Conservation (phyloP, 208 protist genomes). For the Wallacemonas sp. region DNA sequence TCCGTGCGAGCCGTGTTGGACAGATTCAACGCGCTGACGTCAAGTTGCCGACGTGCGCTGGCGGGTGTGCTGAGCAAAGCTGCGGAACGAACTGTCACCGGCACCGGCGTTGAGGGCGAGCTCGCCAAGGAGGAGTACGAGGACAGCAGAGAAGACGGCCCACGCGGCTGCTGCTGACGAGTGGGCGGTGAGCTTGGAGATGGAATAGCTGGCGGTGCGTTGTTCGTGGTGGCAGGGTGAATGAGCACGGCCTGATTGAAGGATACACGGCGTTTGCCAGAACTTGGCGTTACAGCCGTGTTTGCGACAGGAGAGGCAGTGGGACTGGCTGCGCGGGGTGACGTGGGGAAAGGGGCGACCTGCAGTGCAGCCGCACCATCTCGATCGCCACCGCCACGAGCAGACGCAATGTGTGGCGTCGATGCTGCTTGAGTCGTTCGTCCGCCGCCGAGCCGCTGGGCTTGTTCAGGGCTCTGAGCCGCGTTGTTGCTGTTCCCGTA, state of each 20-base stretch:
- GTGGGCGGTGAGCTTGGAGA: not conserved
- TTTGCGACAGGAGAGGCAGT: too few relatives aligned
- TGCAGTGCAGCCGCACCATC: too few relatives aligned
- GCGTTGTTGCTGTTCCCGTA: too few relatives aligned
- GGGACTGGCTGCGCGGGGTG: too few relatives aligned
- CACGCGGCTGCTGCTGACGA: not conserved
- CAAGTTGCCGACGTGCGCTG: not conserved
- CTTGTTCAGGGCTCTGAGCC: too few relatives aligned
- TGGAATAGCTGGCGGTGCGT: not conserved
- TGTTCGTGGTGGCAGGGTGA: not conserved
- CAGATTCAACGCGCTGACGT: not conserved
- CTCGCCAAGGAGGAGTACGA: conserved; percentile 1
- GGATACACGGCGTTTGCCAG: conserved; percentile 1
- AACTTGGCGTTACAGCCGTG: not conserved
- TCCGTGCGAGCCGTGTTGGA: not conserved
- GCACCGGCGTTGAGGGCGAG: not conserved
- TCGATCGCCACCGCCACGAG: too few relatives aligned
- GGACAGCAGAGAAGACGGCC: not conserved
- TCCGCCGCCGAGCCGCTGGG: too few relatives aligned
- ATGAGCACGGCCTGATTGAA: not conserved
- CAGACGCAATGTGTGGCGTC: too few relatives aligned
- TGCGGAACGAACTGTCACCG: not conserved
- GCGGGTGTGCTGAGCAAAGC: not conserved
- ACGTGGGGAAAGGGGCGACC: not conserved
- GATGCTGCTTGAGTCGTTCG: too few relatives aligned